Base-by-base conservation (phyloP, 305 asterid species). In the Euphrasia arctica region DNA sequence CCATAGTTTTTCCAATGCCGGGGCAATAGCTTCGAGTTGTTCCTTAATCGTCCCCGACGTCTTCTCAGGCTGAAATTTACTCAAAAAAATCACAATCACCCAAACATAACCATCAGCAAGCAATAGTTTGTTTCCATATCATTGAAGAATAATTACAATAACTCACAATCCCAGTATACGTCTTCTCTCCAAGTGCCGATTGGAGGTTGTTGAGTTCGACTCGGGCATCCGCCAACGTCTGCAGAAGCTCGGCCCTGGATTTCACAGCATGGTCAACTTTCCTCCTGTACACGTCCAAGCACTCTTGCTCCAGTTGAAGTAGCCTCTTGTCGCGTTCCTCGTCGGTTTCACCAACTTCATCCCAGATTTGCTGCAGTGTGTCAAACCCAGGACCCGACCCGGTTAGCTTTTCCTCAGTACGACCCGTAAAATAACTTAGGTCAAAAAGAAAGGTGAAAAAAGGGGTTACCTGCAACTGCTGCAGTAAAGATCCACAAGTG, bases 341-440 rank as follows among this genome's bases (percentile, higher is more conserved):
- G 42, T 94, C 99, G 65, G 74, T 87, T 79, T 91, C 97, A 54
- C 97, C 99, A 42, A 94, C 99, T 79, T 94, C 99, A 77, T 94
- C 99, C 99, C 99, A 94, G 32, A 90, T 86, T 83, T 85, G 84
- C 99, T 94, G 87, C 86, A 82, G 43, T 8, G 11, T 39, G 22
- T 54, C 7, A 71, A 57, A 73, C 52, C 62, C 42, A 47, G 49
- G 62, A 67, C 64, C 43, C 43, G 43, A 39, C 43, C 43, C 43
- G 43, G 11, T 7, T 7, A 12, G n/a, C 4, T 68, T 65, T 70
- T 57, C 11, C 57, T 70, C 61, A 73, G 62, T 25, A 34, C 25
- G 55, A 39, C 47, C 52, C 55, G 62, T 60, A 18, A 5, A 36
- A 62, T 41, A 66, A 49, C 4, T 15, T 28, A 27, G 62, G 64